These are phyloP conservation scores for Candida tetrigidarum DNA, from an alignment of 1,139 yeast species.

Conservation along the genomic window DNA sequence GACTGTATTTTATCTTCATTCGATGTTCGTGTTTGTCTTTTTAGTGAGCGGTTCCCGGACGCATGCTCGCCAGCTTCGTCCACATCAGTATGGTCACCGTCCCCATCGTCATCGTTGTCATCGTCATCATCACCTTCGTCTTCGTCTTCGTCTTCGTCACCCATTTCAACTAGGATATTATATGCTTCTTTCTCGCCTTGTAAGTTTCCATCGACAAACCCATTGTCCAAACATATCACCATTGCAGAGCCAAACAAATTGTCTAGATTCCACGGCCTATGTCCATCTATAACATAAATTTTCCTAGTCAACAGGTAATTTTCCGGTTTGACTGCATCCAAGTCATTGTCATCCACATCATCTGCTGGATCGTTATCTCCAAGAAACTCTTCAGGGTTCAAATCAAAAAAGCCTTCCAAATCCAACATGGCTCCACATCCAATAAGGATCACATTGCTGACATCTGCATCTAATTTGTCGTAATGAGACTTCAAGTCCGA, in stretches of 20 bases:
- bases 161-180: conserved; percentile 42
- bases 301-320: conserved; percentile 23
- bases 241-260: conserved; percentile 86
- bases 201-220: conserved; percentile 63
- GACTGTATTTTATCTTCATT: conserved; percentile 70
- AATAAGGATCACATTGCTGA: conserved; percentile 75
- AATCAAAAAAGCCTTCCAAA: conserved; percentile 74
- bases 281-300: conserved; percentile 87
- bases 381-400: conserved; percentile 55
- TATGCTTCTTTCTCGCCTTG: conserved; percentile 60
- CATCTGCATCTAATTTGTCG: conserved; percentile 67
- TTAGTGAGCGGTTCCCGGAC: conserved; percentile 38
- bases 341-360: conserved; percentile 7
- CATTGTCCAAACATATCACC: conserved; percentile 88
- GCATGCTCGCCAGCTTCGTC: conserved; percentile 34
- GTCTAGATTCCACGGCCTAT: conserved; percentile 95
- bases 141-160: conserved; percentile 29
- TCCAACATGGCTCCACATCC: conserved; percentile 99
- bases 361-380: conserved; percentile 1
- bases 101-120: conserved; percentile 26
- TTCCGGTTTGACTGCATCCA: conserved; percentile 3
- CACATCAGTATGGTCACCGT: conserved; percentile 23
- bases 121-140: conserved; percentile 26
- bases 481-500: conserved; percentile 73
- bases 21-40: conserved; percentile 30